phyloP scores from a whole-genome alignment of 805 yeast species.

The Limtongozyma cylindracea region DNA sequence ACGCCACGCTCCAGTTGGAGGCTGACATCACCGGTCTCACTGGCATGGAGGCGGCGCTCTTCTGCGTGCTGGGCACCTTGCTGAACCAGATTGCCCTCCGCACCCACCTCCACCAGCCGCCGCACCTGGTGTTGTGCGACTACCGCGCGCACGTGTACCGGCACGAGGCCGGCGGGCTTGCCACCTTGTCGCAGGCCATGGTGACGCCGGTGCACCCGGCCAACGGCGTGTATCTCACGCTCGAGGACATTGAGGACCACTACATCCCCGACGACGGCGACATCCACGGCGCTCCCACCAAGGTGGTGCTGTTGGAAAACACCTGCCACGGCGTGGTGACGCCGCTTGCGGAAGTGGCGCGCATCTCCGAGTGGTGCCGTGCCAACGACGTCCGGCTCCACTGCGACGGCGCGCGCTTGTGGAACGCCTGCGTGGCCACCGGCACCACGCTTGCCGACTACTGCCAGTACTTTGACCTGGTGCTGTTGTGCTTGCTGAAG shows the following conservation, averaged over 20 bases:
- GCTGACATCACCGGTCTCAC: conserved; percentile 34
- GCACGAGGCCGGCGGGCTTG: conserved; percentile 81
- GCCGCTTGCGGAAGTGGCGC: conserved; percentile 56
- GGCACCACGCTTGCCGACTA: conserved; percentile 45
- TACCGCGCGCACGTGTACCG: conserved; percentile 62
- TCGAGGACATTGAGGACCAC: conserved; percentile 49
- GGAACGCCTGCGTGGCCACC: conserved; percentile 69
- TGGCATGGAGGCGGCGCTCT: conserved; percentile 63
- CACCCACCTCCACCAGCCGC: conserved; percentile 56
- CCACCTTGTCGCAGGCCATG: conserved; percentile 79
- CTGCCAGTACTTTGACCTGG: conserved; percentile 64
- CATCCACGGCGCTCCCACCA: conserved; percentile 76
- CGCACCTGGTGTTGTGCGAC: conserved; percentile 70
- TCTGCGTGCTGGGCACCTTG: conserved; percentile 73
- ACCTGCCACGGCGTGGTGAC: conserved; percentile 64
- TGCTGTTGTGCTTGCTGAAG: conserved; percentile 72
- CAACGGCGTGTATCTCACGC: conserved; percentile 52
- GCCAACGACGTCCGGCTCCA: conserved; percentile 37
- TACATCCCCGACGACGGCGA: conserved; percentile 54
- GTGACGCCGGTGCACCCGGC: conserved; percentile 60
- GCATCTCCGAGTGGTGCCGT: conserved; percentile 47
- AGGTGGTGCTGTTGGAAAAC: conserved; percentile 64
- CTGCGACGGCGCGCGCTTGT: conserved; percentile 87
- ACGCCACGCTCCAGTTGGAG: conserved; percentile 40
- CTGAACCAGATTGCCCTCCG: conserved; percentile 75